Evolutionary conservation across 495 filamentous ascomycete genomes (phyloP).

Genomic region (Penicillium paxilli): DNA sequence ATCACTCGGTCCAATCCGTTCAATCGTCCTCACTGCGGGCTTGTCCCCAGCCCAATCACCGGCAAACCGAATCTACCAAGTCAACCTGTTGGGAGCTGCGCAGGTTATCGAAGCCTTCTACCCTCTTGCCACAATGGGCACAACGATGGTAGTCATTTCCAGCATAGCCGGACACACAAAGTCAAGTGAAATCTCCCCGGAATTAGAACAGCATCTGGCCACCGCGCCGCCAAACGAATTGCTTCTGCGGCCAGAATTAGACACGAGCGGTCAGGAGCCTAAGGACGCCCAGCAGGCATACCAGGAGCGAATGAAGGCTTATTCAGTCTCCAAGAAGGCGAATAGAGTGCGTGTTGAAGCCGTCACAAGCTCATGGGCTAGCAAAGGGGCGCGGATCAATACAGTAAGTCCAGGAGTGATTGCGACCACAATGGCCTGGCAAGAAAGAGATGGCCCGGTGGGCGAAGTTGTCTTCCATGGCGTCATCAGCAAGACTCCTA

Average conservation of each 20-base stretch:
- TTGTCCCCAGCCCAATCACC: not conserved
- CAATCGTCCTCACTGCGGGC: conserved; percentile 1
- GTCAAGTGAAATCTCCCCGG: not conserved
- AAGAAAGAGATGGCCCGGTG: conserved; percentile 20
- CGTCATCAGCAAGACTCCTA: not conserved
- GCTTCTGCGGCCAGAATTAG: not conserved
- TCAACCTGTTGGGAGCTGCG: conserved; percentile 13
- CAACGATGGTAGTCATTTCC: not conserved
- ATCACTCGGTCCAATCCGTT: not conserved
- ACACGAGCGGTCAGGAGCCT: not conserved
- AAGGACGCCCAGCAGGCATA: not conserved
- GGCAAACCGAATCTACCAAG: conserved; percentile 6
- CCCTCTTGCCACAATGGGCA: not conserved
- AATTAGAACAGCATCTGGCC: not conserved
- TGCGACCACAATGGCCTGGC: conserved; percentile 62
- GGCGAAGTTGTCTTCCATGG: conserved; percentile 51
- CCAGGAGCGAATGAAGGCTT: not conserved
- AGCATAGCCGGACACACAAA: not conserved
- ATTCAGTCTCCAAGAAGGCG: conserved; percentile 10
- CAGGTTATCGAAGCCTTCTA: conserved; percentile 13
- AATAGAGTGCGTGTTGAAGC: conserved; percentile 19
- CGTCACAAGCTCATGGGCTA: conserved; percentile 65
- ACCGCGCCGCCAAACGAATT: not conserved
- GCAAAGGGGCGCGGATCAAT: conserved; percentile 74
- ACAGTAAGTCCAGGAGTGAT: conserved; percentile 83